A percentile compares a stretch with the other conserved stretches of the same genome.
Conservation (phyloP, 768 basidiomycete species). For the Suillus subaureus region DNA sequence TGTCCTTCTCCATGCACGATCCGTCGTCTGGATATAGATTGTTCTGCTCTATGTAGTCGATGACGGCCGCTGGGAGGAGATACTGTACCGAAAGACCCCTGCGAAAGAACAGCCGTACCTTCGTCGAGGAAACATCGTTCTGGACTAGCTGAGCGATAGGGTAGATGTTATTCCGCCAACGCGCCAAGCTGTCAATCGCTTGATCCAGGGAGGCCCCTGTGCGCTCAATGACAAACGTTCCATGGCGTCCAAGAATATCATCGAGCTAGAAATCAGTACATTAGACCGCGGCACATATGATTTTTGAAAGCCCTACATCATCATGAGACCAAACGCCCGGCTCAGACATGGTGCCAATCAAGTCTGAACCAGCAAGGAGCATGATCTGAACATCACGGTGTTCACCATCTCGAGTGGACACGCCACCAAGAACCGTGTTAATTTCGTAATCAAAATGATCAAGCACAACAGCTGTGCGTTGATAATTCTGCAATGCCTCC, state of each 20-base stretch:
- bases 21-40: constrained; percentile 73
- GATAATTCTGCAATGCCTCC: constrained; percentile 95
- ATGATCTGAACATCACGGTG: constrained; percentile 79
- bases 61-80: constrained; percentile 86
- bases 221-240: constrained; percentile 92
- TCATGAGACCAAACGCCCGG: constrained; percentile 96
- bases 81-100: constrained; percentile 85
- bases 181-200: constrained; percentile 70
- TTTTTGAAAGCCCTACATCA: constrained; percentile 64
- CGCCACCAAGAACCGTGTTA: constrained; percentile 82
- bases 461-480: constrained; percentile 94
- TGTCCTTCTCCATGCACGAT: constrained; percentile 34
- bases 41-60: constrained; percentile 91
- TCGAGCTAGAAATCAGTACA: constrained; percentile 66
- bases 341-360: constrained; percentile 97
- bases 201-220: constrained; percentile 90
- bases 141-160: constrained; percentile 94
- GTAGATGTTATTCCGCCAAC: constrained; percentile 83
- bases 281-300: constrained; percentile 10
- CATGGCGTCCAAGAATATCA: constrained; percentile 94
- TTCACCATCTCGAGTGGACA: constrained; percentile 71
- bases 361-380: constrained; percentile 94
- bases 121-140: constrained; percentile 96
- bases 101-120: constrained; percentile 80
- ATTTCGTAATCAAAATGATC: constrained; percentile 97